Conservation (phyloP, 768 basidiomycete species). For the Antrodiella citrinella region DNA sequence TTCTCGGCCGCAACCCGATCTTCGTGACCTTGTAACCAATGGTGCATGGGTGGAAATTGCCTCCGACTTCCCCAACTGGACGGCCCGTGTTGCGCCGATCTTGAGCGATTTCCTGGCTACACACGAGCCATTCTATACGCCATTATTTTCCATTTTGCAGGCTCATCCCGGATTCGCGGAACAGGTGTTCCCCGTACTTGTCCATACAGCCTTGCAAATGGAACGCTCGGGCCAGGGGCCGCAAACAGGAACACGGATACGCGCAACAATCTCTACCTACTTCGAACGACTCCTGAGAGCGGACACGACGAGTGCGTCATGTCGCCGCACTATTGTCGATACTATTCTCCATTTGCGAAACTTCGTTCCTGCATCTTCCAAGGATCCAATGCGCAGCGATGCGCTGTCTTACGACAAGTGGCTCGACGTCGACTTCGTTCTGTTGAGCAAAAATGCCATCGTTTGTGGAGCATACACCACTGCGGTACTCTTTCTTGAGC, state of each 20-base stretch:
- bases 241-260: conserved; percentile 19
- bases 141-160: conserved; percentile 51
- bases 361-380: conserved; percentile 33
- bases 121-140: conserved; percentile 57
- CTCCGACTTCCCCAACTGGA: conserved; percentile 53
- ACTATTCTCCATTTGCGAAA: conserved; percentile 75
- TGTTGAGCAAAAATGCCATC: conserved; percentile 69
- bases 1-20: conserved; percentile 22
- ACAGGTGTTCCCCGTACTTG: conserved; percentile 63
- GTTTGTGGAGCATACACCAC: conserved; percentile 82
- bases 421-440: conserved; percentile 67
- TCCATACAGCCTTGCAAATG: conserved; percentile 53
- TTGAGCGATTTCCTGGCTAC: conserved; percentile 51
- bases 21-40: conserved; percentile 31
- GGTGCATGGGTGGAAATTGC: conserved; percentile 31
- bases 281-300: conserved; percentile 47
- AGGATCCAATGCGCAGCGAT: conserved; percentile 16
- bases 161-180: conserved; percentile 52
- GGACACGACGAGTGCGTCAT: conserved; percentile 29
- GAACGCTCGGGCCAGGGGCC: conserved; percentile 16
- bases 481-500: conserved; percentile 81
- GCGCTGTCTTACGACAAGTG: conserved; percentile 64
- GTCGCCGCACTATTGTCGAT: conserved; percentile 57
- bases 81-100: conserved; percentile 45
- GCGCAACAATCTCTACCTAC: conserved; percentile 37